Evolutionary conservation across 2,329 filamentous ascomycete genomes (phyloP).

Genomic region (Paecilomyces variotii): DNA sequence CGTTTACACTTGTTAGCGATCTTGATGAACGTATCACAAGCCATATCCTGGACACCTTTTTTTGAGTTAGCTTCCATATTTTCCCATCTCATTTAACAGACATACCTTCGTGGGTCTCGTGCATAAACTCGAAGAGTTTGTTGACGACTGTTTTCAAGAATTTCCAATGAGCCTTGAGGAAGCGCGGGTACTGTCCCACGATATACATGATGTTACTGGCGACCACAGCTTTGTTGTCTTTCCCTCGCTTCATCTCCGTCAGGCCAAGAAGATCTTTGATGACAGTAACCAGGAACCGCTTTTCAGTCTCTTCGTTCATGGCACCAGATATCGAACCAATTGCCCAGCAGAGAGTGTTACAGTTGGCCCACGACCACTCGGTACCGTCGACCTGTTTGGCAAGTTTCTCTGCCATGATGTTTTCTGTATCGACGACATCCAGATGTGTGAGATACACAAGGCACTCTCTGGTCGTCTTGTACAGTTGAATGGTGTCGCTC

Average conservation of each 20-base stretch:
- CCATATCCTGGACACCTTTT: constrained; percentile 94
- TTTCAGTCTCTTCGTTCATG: constrained; percentile 99
- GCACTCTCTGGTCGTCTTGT: constrained; percentile 97
- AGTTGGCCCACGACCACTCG: constrained; percentile 99
- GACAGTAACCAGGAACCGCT: constrained; percentile 94
- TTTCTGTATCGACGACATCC: constrained; percentile 94
- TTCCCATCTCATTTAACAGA: constrained; percentile 4
- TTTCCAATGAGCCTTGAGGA: constrained; percentile 99
- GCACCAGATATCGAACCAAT: constrained; percentile 97
- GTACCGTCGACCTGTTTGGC: constrained; percentile 87
- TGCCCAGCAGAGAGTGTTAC: constrained; percentile 98
- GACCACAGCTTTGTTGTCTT: constrained; percentile 98
- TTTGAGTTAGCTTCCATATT: constrained; percentile 19
- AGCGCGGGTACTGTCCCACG: constrained; percentile 95
- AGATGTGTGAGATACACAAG: constrained; percentile 95
- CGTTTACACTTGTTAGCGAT: constrained; percentile 97
- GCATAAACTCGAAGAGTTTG: constrained; percentile 99
- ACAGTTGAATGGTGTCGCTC: constrained; percentile 96
- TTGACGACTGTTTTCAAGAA: constrained; percentile 99
- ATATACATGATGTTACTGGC: constrained; percentile 99
- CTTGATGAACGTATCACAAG: constrained; percentile 99
- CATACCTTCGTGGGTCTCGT: constrained; percentile 92
- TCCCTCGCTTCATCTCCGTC: constrained; percentile 98
- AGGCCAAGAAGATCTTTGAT: constrained; percentile 96
- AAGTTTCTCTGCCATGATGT: constrained; percentile 98